Percentiles rank a stretch among this genome's conserved stretches.
phyloP scores from a whole-genome alignment of 179 eudicot genomes.

The Spinacia oleracea region DNA sequence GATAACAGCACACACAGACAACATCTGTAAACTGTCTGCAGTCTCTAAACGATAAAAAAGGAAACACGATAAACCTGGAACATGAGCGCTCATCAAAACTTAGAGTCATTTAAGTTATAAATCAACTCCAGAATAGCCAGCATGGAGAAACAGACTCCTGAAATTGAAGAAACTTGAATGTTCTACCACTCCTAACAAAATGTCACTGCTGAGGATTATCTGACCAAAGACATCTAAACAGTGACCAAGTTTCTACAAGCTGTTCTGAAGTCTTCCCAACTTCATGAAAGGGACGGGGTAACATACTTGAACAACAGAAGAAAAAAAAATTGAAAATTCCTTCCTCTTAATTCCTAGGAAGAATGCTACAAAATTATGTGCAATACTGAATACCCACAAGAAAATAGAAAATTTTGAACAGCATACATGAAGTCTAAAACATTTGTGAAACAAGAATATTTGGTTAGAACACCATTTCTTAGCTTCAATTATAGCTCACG shows the following conservation, averaged over 20 bases:
- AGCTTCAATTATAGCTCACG: too few species aligned
- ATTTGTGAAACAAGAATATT: not conserved
- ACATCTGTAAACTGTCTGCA: too few species aligned
- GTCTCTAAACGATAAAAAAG: too few species aligned
- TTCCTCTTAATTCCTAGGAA: not conserved
- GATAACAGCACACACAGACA: too few species aligned
- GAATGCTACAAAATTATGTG: not conserved
- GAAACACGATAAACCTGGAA: too few species aligned
- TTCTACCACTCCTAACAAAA: too few species aligned
- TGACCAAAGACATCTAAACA: not conserved
- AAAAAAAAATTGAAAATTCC: not conserved
- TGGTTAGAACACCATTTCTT: not conserved
- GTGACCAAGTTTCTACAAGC: not conserved
- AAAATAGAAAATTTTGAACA: not conserved
- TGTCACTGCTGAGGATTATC: not conserved
- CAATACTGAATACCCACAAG: not conserved
- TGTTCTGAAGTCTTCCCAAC: not conserved
- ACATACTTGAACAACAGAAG: not conserved
- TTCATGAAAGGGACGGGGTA: not conserved
- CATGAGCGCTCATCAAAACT: too few species aligned
- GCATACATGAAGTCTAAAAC: not conserved
- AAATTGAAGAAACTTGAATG: too few species aligned
- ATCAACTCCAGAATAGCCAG: too few species aligned
- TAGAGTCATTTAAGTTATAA: too few species aligned
- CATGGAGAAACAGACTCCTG: too few species aligned